Conservation (phyloP, 2,329 filamentous ascomycete species). For the Penicillium rolfsii region DNA sequence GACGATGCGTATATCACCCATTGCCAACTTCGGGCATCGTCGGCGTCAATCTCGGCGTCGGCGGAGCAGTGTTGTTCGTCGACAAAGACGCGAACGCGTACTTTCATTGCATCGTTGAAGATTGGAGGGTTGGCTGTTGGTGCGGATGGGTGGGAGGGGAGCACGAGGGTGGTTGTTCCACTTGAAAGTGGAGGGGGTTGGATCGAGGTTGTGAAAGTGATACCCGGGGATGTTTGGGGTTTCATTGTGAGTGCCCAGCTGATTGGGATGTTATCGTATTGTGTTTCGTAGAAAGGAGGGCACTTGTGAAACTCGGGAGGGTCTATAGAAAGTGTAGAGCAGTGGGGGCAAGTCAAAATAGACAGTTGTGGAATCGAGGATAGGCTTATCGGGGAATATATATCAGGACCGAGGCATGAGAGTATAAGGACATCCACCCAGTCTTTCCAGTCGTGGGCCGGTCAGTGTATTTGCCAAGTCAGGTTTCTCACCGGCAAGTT, state of each 20-base stretch:
- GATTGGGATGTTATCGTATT: neutral
- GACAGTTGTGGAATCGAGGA: too few relatives aligned
- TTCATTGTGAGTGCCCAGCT: neutral
- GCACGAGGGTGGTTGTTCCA: constrained; percentile 18
- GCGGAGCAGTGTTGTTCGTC: constrained; percentile 60
- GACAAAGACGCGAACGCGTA: constrained; percentile 62
- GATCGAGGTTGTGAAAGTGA: constrained; percentile 22
- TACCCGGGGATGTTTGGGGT: neutral
- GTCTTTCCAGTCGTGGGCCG: too few relatives aligned
- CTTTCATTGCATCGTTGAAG: constrained; percentile 64
- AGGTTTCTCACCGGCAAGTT: too few relatives aligned
- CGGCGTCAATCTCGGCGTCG: constrained; percentile 76
- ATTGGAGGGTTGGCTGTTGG: constrained; percentile 47
- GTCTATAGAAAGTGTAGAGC: too few relatives aligned
- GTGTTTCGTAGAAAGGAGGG: neutral
- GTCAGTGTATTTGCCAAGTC: too few relatives aligned
- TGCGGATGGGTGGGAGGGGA: constrained; percentile 21
- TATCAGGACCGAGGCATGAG: too few relatives aligned
- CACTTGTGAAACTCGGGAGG: too few relatives aligned
- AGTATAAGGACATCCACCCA: too few relatives aligned
- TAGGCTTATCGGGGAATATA: too few relatives aligned
- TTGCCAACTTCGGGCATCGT: constrained; percentile 79
- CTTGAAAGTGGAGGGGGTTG: constrained; percentile 31
- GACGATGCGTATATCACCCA: constrained; percentile 75
- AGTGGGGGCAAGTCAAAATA: too few relatives aligned